Evolutionary conservation across 306 rosid genomes (phyloP).

Genomic region (Cucurbita pepo): DNA sequence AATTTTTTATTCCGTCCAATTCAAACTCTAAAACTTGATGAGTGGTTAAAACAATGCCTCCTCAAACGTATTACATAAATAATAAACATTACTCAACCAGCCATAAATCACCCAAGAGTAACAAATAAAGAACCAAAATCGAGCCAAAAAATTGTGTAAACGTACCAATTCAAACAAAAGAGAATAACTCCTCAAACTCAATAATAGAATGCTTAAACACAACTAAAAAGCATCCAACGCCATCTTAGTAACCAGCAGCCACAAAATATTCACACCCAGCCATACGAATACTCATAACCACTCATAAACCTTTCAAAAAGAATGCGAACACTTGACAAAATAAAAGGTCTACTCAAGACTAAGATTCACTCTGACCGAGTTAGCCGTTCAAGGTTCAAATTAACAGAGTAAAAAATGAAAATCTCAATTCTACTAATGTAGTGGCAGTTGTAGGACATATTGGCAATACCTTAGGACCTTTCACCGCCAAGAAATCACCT

Average conservation of each 20-base stretch:
- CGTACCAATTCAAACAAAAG: background rate
- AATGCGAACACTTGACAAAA: background rate
- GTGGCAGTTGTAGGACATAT: background rate
- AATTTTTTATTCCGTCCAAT: background rate
- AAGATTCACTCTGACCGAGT: background rate
- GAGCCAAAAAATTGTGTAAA: background rate
- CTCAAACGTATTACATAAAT: background rate
- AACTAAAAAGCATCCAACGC: background rate
- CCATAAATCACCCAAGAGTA: background rate
- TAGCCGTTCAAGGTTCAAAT: background rate
- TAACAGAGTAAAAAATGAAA: background rate
- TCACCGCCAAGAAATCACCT: conserved; percentile 52
- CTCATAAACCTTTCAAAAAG: background rate
- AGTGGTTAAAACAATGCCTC: background rate
- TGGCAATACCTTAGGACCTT: conserved; percentile 52
- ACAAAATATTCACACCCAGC: background rate
- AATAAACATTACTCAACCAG: background rate
- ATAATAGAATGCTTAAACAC: background rate
- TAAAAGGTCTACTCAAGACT: background rate
- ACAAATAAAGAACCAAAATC: background rate
- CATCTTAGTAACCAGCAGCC: background rate
- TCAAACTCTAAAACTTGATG: background rate
- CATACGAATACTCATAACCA: background rate
- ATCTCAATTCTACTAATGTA: background rate
- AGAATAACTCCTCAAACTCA: background rate